A percentile compares a stretch with the other conserved stretches of the same genome.
These are phyloP conservation scores for Chlorella vulgaris DNA, from an alignment of 139 green algal genomes.

Conservation along the genomic window DNA sequence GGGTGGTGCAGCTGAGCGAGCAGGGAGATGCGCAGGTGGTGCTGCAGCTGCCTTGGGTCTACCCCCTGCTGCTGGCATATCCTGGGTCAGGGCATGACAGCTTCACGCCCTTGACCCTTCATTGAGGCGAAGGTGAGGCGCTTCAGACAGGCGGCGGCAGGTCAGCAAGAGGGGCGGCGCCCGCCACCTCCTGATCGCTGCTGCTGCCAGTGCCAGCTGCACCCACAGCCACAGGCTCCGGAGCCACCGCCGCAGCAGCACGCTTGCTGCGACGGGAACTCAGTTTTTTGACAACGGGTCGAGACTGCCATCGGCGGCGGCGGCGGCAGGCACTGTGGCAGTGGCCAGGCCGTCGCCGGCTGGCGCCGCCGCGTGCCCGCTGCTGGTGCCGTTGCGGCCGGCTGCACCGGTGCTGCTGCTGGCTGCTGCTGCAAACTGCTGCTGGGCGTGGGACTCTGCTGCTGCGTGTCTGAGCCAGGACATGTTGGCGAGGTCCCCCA, in stretches of 20 bases:
- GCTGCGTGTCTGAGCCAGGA: slow-evolving; percentile 22
- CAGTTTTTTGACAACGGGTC: slow-evolving; percentile 1
- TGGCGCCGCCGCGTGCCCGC: too few species aligned
- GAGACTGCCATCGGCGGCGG: not conserved
- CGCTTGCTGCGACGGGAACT: slow-evolving; percentile 1
- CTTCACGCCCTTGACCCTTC: too few species aligned
- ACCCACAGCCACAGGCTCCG: slow-evolving; percentile 9
- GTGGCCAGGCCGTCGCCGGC: not conserved
- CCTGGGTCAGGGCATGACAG: not conserved
- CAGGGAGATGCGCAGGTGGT: too few species aligned
- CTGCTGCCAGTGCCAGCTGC: slow-evolving; percentile 29
- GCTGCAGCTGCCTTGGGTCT: too few species aligned
- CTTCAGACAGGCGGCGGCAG: not conserved
- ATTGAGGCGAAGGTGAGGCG: not conserved
- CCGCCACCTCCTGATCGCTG: slow-evolving; percentile 22
- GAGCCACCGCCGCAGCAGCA: slow-evolving; percentile 21
- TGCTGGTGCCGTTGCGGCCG: too few species aligned
- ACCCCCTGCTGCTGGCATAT: not conserved
- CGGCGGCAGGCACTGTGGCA: not conserved
- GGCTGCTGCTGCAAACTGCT: slow-evolving; percentile 4
- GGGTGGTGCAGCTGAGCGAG: too few species aligned
- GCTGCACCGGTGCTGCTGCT: not conserved
- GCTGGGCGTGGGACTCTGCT: slow-evolving; percentile 25
- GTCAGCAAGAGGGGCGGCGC: not conserved
- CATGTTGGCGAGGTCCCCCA: slow-evolving; percentile 22